Evolutionary conservation across 495 filamentous ascomycete genomes (phyloP).

Genomic region (Neurospora sp.): DNA sequence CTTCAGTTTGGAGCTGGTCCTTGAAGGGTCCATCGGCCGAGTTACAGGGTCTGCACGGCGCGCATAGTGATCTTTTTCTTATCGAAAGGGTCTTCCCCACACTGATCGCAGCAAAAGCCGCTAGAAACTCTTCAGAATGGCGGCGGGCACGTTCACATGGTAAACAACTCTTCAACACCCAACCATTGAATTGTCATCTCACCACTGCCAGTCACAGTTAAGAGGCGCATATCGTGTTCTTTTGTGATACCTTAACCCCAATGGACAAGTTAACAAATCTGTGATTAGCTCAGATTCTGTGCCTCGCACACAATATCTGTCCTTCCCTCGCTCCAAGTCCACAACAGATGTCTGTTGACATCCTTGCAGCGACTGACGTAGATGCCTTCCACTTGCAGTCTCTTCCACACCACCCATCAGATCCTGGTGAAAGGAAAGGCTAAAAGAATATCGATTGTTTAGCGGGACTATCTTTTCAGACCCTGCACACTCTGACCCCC

Average conservation of each 20-base stretch:
- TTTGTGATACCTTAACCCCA: neutral
- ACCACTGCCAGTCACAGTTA: neutral
- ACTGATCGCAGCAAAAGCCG: neutral
- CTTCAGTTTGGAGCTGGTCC: conserved; percentile 12
- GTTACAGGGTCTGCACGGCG: neutral
- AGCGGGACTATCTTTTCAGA: neutral
- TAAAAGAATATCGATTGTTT: neutral
- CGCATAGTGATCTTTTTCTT: neutral
- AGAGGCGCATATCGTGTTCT: neutral
- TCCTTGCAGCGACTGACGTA: conserved; percentile 18
- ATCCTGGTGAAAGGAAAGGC: neutral
- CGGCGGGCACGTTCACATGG: neutral
- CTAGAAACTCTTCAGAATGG: neutral
- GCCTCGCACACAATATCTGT: neutral
- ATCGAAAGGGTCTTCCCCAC: neutral
- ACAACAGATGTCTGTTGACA: neutral
- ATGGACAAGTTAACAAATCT: neutral
- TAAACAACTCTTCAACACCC: neutral
- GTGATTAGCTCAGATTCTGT: neutral
- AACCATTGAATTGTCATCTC: neutral
- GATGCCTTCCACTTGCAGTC: conserved; percentile 1
- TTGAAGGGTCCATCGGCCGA: neutral
- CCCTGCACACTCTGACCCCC: neutral
- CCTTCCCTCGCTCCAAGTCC: neutral
- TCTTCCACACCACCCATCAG: neutral